Conservation (phyloP, 768 basidiomycete species). For the Lactifluus subvellereus region DNA sequence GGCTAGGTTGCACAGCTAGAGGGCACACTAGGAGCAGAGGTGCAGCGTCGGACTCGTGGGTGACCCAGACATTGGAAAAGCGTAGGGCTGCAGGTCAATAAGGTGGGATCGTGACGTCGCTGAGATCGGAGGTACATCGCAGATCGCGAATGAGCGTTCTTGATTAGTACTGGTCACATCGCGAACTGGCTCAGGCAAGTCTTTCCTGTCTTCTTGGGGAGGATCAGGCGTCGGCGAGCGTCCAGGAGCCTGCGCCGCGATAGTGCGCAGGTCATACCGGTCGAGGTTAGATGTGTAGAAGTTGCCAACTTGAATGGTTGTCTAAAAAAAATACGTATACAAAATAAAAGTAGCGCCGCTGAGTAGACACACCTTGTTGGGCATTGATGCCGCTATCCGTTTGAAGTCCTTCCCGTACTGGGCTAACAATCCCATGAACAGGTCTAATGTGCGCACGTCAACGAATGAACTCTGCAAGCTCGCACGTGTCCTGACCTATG, state of each 20-base stretch:
- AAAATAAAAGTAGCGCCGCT: not conserved
- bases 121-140: slow-evolving; percentile 17
- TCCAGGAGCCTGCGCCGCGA: slow-evolving; percentile 16
- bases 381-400: slow-evolving; percentile 63
- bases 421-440: slow-evolving; percentile 52
- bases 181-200: slow-evolving; percentile 8
- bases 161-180: not conserved
- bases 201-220: slow-evolving; percentile 25
- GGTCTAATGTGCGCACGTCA: slow-evolving; percentile 30
- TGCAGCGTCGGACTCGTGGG: slow-evolving; percentile 12
- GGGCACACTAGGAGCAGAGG: slow-evolving; percentile 9
- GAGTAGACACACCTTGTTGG: slow-evolving; percentile 44
- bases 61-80: slow-evolving; percentile 11
- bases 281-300: slow-evolving; percentile 44
- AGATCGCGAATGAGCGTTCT: slow-evolving; percentile 9
- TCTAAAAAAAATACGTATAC: slow-evolving; percentile 32
- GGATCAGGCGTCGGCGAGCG: slow-evolving; percentile 31
- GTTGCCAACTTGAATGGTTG: slow-evolving; percentile 48
- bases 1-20: not conserved
- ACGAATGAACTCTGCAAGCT: slow-evolving; percentile 16
- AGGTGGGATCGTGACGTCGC: slow-evolving; percentile 21
- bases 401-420: slow-evolving; percentile 63
- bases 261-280: slow-evolving; percentile 36
- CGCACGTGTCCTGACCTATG: slow-evolving; percentile 41
- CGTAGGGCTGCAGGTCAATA: slow-evolving; percentile 6